Evolutionary conservation across 129 eudicot species (phyloP), one percentile per base, ranked within the genome.

Genomic region (Tanacetum coccineum): DNA sequence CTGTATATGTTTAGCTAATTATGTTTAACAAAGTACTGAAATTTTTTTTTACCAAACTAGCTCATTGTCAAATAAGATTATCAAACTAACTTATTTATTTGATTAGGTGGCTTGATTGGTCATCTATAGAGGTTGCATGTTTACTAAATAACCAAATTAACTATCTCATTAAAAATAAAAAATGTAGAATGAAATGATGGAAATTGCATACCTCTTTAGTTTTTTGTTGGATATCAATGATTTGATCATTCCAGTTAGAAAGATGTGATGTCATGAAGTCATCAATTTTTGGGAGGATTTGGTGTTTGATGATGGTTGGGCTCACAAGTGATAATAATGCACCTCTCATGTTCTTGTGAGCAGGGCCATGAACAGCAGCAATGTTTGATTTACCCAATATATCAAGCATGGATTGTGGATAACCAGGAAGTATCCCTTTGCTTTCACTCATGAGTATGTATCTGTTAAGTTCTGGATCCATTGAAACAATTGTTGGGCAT

Each of bases 341-440:
- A 75, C 97, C 99, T 75, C 99, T 89, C 97, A 94, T 94, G 77
- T 85, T 73, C 81, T 89, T 94, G 90, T 94, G 99, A 30, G 95
- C 86, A 67, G 93, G 73, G 21, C 99, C 99, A 83, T 94, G 93
- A 61, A 89, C 99, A 62, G 99, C 99, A n/a, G 99, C 99, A 59
- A 94, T 94, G 74, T 94, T 94, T 78, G 95, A 82, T 84, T 87
- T 94, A 11, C 99, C 99, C 63, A 94, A 76, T 36, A 94, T 94
- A 79, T 94, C 99, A 20, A 94, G 76, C 99, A 94, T 94, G 30
- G 99, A 93, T 74, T 89, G 95, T 39, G 99, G 99, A 74, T 93
- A 93, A 4, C 99, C 99, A 66, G 96, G 99, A 59, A 89, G 87
- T 32, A 89, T 79, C 12, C 99, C 99, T 81, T 89, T 93, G 71